phyloP scores from a whole-genome alignment of 2,329 filamentous ascomycete genomes.

The Talaromyces verruculosus region DNA sequence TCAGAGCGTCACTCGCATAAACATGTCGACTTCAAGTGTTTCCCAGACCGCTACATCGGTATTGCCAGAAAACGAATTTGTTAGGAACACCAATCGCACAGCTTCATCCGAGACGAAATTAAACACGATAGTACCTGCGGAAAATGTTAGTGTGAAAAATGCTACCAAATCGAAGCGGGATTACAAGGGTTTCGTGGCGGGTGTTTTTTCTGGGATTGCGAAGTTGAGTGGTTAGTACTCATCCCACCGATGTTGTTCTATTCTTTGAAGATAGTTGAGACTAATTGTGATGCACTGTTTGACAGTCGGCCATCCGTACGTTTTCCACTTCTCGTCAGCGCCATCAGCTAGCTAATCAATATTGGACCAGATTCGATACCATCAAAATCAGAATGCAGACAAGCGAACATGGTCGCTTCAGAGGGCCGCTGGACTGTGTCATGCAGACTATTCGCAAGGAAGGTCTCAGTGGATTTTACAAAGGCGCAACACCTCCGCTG shows the following conservation, averaged over 20 bases:
- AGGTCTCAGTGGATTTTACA: constrained; percentile 83
- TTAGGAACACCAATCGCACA: background rate
- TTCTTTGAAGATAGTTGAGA: no score
- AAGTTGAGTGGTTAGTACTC: constrained; percentile 72
- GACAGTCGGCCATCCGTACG: constrained; percentile 61
- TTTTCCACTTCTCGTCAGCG: constrained; percentile 17
- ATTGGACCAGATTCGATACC: constrained; percentile 72
- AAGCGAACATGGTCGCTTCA: constrained; percentile 72
- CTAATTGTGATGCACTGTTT: background rate
- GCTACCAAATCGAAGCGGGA: constrained; percentile 45
- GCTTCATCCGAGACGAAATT: background rate
- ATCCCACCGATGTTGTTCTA: no score
- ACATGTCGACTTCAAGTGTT: constrained; percentile 16
- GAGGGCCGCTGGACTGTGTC: constrained; percentile 81
- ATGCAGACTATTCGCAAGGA: constrained; percentile 82
- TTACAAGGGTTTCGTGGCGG: constrained; percentile 96
- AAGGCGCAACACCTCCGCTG: constrained; percentile 86
- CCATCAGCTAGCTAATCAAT: background rate
- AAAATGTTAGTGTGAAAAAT: constrained; percentile 4
- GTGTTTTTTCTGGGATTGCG: constrained; percentile 90
- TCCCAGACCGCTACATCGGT: constrained; percentile 15
- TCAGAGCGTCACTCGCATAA: background rate
- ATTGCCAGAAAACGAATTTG: background rate
- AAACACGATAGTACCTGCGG: background rate
- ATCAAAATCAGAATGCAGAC: constrained; percentile 96